Evolutionary conservation across 2,329 filamentous ascomycete genomes (phyloP), one percentile per base, ranked within the genome.

Genomic region (Endocalyx cinctus): DNA sequence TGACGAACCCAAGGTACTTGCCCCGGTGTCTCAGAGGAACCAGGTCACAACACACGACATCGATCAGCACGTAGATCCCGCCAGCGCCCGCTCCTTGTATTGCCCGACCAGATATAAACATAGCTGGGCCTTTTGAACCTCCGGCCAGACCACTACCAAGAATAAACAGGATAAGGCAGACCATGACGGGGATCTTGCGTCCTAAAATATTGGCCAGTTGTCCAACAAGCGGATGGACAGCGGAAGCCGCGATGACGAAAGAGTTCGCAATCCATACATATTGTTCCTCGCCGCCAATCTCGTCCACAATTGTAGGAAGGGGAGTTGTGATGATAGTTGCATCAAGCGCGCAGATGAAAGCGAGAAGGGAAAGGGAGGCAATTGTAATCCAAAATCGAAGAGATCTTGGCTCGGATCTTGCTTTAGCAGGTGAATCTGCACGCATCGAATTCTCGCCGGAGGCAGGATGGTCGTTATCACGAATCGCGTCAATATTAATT

Each of bases 31-130:
- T 51, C 6, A 73, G 49, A 0, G 69, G 64, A 0, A 73, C 59
- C 3, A 74, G 45, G 33, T 74, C 71, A 28, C 57, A 66, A 11
- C 70, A 51, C 10, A 75, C 60, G 23, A 72, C 57, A 18, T 72
- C 64, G 3, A 60, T 47, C 1, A 73, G 50, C 13, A 67, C 44
- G 31, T 55, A 51, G 33, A 46, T 27, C n/a, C 35, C 42, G 4
- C 41, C 41, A 10, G 32, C 13, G 0, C 46, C 46, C n/a, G 42
- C 69, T 1, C 72, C 72, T 36, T 75, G 69, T 2, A 74, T 32
- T 2, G 10, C 17, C 4, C 46, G 42, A 8, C 48, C 54, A 5
- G 53, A 57, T 10, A 77, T 69, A 7, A 77, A 48, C 38, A 65
- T 59, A 1, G 42, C 43, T 1, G 51, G 57, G 10, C 41, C 61